Evolutionary conservation across 2,329 filamentous ascomycete genomes (phyloP), one percentile per base, ranked within the genome.

Genomic region (Aspergillus sp.): DNA sequence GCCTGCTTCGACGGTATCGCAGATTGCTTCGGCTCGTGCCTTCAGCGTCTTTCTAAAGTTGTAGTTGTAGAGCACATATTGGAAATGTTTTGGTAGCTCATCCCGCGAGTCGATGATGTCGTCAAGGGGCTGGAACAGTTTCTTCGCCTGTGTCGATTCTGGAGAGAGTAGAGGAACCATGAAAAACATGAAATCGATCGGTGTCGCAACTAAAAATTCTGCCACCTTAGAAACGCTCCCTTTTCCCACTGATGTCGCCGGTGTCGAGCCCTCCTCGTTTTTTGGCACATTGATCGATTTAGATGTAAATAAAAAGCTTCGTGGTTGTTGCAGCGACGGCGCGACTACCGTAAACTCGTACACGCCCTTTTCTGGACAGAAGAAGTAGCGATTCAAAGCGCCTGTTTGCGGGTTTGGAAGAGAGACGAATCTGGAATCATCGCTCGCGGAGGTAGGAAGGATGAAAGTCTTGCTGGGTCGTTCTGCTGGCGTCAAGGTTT

Each of bases 141-240:
- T 54, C 45, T 58, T 60, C 51, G 65, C 44, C 68, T 60, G 27
- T 43, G 60, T 74, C 41, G 74, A 73, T 10, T 70, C 56, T 1
- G 80, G 67, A 1, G 74, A 70, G 1, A 97, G 76, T 3, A 83
- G 79, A 0, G 91, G 86, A 1, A 97, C 73, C 3, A 95, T 64
- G 44, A 97, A 74, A 70, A 97, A 97, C 3, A 96, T 63, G 4
- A 88, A 79, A 65, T 98, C 93, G 47, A 95, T 75, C 2, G 83
- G 80, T 1, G 93, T 95, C 7, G 91, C 88, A 50, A 97, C 70
- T 59, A 86, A 85, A n/a, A 97, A 71, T 50, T 90, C 83, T 30
- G 88, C 82, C 39, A 76, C 77, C 59, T 83, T 83, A 30, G 83
- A 78, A 20, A 88, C 69, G 55, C 80, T 80, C 10, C 77, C 81